Conservation (phyloP, 352 stramenopile species). For the Phytopythium mirpurense region DNA sequence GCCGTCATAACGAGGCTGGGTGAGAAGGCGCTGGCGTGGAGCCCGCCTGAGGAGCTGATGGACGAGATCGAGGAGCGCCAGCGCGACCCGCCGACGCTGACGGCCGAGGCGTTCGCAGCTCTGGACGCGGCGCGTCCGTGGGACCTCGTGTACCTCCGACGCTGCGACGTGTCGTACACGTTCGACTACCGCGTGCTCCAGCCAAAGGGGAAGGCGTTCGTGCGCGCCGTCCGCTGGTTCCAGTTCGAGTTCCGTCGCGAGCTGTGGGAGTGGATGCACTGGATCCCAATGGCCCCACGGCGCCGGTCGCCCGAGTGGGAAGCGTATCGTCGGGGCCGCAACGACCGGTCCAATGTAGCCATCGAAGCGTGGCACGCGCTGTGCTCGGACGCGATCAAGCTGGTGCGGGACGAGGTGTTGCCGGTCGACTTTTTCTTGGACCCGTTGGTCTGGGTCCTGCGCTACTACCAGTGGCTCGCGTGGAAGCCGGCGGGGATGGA, state of each 20-base stretch:
- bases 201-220: background rate
- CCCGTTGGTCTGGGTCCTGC: background rate
- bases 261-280: conserved; percentile 4
- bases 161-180: background rate
- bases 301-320: background rate
- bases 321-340: background rate
- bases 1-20: background rate
- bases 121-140: background rate
- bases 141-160: background rate
- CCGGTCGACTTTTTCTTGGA: background rate
- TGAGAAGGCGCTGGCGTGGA: conserved; percentile 1
- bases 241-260: conserved; percentile 4
- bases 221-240: conserved; percentile 1
- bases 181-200: background rate
- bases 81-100: background rate
- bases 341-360: background rate
- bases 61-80: background rate
- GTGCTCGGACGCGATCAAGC: background rate
- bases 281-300: background rate
- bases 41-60: background rate
- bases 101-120: background rate
- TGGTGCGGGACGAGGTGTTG: background rate
- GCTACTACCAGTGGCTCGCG: background rate
- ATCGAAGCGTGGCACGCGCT: background rate
- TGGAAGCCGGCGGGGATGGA: background rate